phyloP scores from a whole-genome alignment of 2,329 filamentous ascomycete species.

The Beauveria asiatica region DNA sequence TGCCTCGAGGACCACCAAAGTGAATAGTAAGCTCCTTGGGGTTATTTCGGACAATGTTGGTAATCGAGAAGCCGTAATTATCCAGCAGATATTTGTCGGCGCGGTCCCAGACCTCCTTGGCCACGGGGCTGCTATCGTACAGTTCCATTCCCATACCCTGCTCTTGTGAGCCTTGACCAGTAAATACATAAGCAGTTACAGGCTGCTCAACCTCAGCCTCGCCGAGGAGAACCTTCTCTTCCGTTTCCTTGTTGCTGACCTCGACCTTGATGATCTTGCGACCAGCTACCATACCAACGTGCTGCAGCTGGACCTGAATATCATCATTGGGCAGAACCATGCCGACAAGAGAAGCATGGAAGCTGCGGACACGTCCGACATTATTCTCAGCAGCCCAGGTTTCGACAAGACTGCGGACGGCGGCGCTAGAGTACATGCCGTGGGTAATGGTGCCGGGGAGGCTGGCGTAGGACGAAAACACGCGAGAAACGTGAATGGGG shows the following conservation, averaged over 20 bases:
- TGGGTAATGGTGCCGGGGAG: conserved; percentile 96
- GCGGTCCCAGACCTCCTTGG: conserved; percentile 94
- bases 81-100: conserved; percentile 98
- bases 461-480: conserved; percentile 93
- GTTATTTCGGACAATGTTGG: conserved; percentile 99
- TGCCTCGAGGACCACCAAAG: conserved; percentile 93
- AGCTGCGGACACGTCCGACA: conserved; percentile 91
- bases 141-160: conserved; percentile 99
- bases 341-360: conserved; percentile 92
- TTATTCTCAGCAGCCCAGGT: conserved; percentile 99
- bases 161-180: conserved; percentile 95
- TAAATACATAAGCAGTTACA: conserved; percentile 94
- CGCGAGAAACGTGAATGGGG: conserved; percentile 94
- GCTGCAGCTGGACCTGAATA: conserved; percentile 88
- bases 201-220: conserved; percentile 98
- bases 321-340: conserved; percentile 98
- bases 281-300: conserved; percentile 94
- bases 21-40: conserved; percentile 97
- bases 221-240: conserved; percentile 90
- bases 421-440: conserved; percentile 98
- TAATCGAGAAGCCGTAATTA: conserved; percentile 97
- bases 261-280: conserved; percentile 99
- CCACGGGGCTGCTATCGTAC: conserved; percentile 86
- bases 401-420: conserved; percentile 91
- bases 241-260: conserved; percentile 87